Evolutionary conservation across 331 rosid species (phyloP), one percentile per base, ranked within the genome.

Genomic region (Prunus yedoensis): DNA sequence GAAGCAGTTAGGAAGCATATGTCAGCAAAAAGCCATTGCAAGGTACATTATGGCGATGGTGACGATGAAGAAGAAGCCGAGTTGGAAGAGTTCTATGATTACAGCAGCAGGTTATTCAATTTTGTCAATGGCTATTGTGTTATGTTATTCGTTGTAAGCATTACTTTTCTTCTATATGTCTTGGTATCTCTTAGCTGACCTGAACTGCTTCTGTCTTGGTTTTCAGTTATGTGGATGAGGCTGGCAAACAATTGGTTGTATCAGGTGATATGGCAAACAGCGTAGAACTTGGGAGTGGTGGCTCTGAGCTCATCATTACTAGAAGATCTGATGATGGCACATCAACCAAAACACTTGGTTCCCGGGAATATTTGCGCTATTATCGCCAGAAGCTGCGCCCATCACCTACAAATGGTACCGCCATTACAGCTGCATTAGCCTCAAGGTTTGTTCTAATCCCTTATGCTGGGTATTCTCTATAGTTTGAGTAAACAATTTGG

Each of bases 1-100:
- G 99, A 92, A 81, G 99, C 97, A 51, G 97, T 94, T 74, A 92
- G 99, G 88, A 92, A 94, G 87, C 99, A 94, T 60, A 94, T 94
- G 97, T 88, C 7, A 4, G 99, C 99, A 12, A 94, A 94, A 85
- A 83, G 90, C 78, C 99, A 94, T 62, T 94, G 99, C 89, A 94
- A 83, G 83, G 97, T 94, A 77, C 99, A 92, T 82, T 94, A 73
- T 81, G 99, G 99, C 14, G 97, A 92, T 82, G 97, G 68, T 10
- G 90, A 83, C 8, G 96, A 88, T 0, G 96, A 92, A 0, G 99
- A 92, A 65, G 97, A 94, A 74, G 97, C 71, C 28, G 99, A 94
- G 65, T 74, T 95, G 80, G 99, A 95, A 74, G 99, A 95, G 25
- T 95, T 95, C 84, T 95, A 92, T 68, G 97, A 92, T 76, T 95